These are phyloP conservation scores for Fraxinus angustifolia DNA, from an alignment of 305 asterid species.

Conservation along the genomic window DNA sequence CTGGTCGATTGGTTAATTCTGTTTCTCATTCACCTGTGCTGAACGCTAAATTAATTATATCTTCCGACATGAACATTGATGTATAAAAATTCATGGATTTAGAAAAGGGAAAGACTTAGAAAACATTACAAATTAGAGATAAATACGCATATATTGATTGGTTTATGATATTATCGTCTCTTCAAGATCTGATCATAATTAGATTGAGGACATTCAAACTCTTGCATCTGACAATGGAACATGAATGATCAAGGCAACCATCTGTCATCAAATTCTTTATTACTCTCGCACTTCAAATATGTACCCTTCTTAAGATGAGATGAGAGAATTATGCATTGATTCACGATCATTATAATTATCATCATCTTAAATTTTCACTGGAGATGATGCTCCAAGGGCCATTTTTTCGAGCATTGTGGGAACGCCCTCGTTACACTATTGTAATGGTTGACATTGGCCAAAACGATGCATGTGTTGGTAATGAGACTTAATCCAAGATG, in stretches of 20 bases:
- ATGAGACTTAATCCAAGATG: too few relatives aligned
- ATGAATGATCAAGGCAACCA: constrained; percentile 54
- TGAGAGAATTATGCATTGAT: too few relatives aligned
- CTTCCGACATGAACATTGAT: too few relatives aligned
- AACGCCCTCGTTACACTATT: constrained; percentile 49
- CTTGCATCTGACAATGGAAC: constrained; percentile 65
- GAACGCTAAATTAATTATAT: too few relatives aligned
- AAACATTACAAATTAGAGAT: not conserved
- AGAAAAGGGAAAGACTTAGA: not conserved
- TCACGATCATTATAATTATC: not conserved
- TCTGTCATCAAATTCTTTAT: not conserved
- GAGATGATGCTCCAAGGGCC: constrained; percentile 44
- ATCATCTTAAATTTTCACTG: constrained; percentile 27
- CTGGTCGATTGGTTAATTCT: too few relatives aligned
- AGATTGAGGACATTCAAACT: constrained; percentile 63
- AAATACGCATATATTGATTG: not conserved
- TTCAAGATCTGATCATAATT: too few relatives aligned
- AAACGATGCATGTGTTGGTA: constrained; percentile 31
- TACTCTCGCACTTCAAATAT: not conserved
- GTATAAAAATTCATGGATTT: too few relatives aligned
- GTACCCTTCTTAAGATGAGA: too few relatives aligned
- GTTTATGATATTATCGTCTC: not conserved
- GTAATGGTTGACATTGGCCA: constrained; percentile 54
- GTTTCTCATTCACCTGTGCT: too few relatives aligned
- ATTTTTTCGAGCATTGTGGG: constrained; percentile 34